Percentiles rank a stretch among this genome's conserved stretches.
Evolutionary conservation across 164 flowering plant species (phyloP).

Genomic region (Nymphaea thermarum): DNA sequence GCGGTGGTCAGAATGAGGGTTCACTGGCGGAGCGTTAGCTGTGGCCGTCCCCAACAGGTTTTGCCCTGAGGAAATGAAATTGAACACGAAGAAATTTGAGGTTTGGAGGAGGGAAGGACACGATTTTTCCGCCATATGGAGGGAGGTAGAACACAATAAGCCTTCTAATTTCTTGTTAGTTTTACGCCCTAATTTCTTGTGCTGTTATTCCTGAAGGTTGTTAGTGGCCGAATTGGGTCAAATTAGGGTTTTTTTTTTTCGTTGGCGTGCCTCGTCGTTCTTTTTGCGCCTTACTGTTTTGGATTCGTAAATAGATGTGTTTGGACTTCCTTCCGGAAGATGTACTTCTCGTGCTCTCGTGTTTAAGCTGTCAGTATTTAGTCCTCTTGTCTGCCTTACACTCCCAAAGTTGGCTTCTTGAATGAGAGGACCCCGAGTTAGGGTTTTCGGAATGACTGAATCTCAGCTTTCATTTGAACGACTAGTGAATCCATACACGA

Average conservation of each 20-base stretch:
- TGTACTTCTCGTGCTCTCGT: background rate
- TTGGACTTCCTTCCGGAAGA: background rate
- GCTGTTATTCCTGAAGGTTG: background rate
- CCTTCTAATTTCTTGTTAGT: background rate
- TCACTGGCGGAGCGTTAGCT: background rate
- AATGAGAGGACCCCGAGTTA: too few relatives aligned
- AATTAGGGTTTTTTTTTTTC: background rate
- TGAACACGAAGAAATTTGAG: background rate
- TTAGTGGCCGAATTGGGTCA: background rate
- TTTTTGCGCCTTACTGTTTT: background rate
- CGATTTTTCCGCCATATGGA: background rate
- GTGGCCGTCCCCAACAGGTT: background rate
- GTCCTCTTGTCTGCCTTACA: background rate
- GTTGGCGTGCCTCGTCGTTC: background rate
- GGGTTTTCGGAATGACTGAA: too few relatives aligned
- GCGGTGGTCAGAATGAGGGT: background rate
- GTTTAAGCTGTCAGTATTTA: background rate
- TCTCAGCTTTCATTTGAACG: too few relatives aligned
- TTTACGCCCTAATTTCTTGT: background rate
- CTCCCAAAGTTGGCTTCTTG: background rate
- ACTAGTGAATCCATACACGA: too few relatives aligned
- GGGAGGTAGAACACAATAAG: background rate
- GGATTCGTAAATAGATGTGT: background rate
- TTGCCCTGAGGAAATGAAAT: background rate
- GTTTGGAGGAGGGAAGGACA: background rate